phyloP scores from a whole-genome alignment of 2,329 filamentous ascomycete genomes.

The Fusarium neocosmosporiellum region DNA sequence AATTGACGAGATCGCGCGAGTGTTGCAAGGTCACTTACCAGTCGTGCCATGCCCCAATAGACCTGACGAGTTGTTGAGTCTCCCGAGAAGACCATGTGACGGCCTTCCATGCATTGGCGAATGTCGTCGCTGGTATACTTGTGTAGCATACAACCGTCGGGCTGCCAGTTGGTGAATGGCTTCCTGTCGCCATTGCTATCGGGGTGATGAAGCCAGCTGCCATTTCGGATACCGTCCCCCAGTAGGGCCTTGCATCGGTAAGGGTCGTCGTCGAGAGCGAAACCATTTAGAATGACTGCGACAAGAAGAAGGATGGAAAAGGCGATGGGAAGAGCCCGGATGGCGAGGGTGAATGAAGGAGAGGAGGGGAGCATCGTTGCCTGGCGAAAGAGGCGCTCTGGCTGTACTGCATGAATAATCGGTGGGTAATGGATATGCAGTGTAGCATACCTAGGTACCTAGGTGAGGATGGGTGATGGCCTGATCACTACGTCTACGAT shows the following conservation, averaged over 20 bases:
- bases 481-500: neutral
- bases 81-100: slow-evolving; percentile 68
- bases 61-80: slow-evolving; percentile 70
- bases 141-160: slow-evolving; percentile 68
- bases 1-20: neutral
- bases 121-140: slow-evolving; percentile 65
- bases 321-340: slow-evolving; percentile 30
- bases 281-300: slow-evolving; percentile 23
- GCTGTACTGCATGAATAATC: neutral
- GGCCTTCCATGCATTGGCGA: slow-evolving; percentile 61
- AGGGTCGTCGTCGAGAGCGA: slow-evolving; percentile 52
- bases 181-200: slow-evolving; percentile 42
- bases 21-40: slow-evolving; percentile 32
- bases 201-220: slow-evolving; percentile 59
- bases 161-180: slow-evolving; percentile 65
- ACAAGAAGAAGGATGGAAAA: slow-evolving; percentile 34
- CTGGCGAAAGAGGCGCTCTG: neutral
- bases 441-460: neutral
- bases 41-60: slow-evolving; percentile 64
- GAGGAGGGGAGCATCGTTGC: slow-evolving; percentile 25
- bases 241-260: slow-evolving; percentile 63
- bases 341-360: slow-evolving; percentile 12
- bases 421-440: neutral
- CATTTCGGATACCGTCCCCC: slow-evolving; percentile 53
- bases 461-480: neutral